Evolutionary conservation across 495 filamentous ascomycete species (phyloP).

Genomic region (Hypomontagnella monticulosa): DNA sequence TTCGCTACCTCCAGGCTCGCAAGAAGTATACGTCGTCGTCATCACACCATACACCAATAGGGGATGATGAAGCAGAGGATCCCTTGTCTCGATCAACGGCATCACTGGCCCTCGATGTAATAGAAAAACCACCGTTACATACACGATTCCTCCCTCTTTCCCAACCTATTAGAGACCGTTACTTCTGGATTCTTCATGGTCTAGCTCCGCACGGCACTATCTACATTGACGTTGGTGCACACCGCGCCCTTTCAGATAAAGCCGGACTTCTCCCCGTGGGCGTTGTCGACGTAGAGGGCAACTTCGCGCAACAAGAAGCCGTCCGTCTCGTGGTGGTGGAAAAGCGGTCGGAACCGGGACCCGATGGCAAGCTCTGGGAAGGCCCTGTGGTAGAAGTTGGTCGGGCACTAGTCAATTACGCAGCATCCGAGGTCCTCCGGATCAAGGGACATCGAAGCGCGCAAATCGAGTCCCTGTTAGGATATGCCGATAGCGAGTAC

Average conservation of each 20-base stretch:
- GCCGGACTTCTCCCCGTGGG: constrained; percentile 92
- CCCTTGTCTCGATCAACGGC: constrained; percentile 49
- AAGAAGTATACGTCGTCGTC: constrained; percentile 49
- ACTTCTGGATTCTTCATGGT: constrained; percentile 97
- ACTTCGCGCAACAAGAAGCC: constrained; percentile 90
- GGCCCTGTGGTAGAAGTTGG: constrained; percentile 79
- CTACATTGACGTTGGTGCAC: constrained; percentile 90
- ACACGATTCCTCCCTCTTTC: constrained; percentile 92
- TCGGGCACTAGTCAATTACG: constrained; percentile 92
- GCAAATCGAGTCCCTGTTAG: constrained; percentile 79
- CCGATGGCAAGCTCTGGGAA: constrained; percentile 55
- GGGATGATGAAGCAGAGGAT: constrained; percentile 41
- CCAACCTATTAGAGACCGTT: constrained; percentile 86
- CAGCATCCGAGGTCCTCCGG: constrained; percentile 78
- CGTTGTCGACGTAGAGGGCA: constrained; percentile 86
- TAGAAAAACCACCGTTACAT: constrained; percentile 71
- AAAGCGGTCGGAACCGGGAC: constrained; percentile 33
- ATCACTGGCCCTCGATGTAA: constrained; percentile 46
- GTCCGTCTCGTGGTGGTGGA: constrained; percentile 80
- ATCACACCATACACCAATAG: constrained; percentile 38
- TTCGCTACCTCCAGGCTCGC: constrained; percentile 77
- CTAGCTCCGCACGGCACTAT: constrained; percentile 90
- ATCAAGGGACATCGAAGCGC: constrained; percentile 86
- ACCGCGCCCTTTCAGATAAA: constrained; percentile 78
- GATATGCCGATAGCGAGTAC: constrained; percentile 95